These are phyloP conservation scores for Flaveria floridana DNA, from an alignment of 140 eudicot genomes.

Conservation along the genomic window DNA sequence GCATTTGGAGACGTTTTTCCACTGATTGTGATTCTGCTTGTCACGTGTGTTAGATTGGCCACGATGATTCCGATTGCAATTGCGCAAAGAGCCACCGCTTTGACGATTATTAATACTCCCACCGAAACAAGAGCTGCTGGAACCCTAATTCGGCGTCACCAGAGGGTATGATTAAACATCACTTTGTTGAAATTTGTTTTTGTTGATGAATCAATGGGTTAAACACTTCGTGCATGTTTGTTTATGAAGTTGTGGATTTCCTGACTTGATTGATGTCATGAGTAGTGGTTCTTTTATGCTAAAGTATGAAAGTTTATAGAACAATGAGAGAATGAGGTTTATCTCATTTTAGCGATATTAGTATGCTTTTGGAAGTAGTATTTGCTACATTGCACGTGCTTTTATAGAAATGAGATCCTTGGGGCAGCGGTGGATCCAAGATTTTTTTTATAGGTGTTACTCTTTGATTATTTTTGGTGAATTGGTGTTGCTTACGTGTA, in stretches of 20 bases:
- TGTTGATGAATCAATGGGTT: conserved; percentile 13
- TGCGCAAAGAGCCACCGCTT: conserved; percentile 52
- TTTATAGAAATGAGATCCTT: conserved; percentile 17
- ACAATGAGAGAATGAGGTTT: not conserved
- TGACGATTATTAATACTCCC: conserved; percentile 38
- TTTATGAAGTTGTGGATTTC: not conserved
- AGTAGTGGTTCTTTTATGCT: not conserved
- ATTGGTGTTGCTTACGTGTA: not conserved
- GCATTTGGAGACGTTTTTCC: conserved; percentile 30
- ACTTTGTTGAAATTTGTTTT: not conserved
- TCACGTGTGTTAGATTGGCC: conserved; percentile 39
- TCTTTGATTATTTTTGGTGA: not conserved
- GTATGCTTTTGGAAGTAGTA: conserved; percentile 12
- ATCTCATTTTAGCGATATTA: not conserved
- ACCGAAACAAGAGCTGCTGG: conserved; percentile 39
- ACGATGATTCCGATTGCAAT: conserved; percentile 55
- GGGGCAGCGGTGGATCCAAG: not conserved
- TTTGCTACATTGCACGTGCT: conserved; percentile 7
- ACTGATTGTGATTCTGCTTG: conserved; percentile 24
- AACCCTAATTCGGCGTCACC: conserved; percentile 47
- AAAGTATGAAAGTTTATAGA: conserved; percentile 1
- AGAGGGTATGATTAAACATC: conserved; percentile 36
- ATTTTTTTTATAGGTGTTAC: not conserved
- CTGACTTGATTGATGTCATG: not conserved
- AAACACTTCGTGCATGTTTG: conserved; percentile 22